phyloP scores from a whole-genome alignment of 2,329 filamentous ascomycete genomes.

The Drechslerella dactyloides region DNA sequence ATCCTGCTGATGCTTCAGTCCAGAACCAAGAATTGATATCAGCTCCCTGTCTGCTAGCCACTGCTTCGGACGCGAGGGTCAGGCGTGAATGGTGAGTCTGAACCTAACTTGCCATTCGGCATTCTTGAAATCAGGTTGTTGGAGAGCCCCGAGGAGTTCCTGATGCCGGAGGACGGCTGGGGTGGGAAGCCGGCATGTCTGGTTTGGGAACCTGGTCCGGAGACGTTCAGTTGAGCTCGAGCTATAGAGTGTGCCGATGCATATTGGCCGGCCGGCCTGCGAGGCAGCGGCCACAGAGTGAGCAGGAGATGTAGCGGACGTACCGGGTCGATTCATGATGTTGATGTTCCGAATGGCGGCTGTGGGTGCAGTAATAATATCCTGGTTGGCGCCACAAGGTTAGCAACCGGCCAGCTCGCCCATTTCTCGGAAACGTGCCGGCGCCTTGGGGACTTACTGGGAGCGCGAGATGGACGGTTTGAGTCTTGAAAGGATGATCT shows the following conservation, averaged over 20 bases:
- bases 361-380: neutral
- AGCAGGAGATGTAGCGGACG: slow-evolving; percentile 1
- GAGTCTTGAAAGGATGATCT: neutral
- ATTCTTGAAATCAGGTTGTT: slow-evolving; percentile 45
- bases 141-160: slow-evolving; percentile 37
- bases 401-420: slow-evolving; percentile 1
- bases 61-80: slow-evolving; percentile 2
- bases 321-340: slow-evolving; percentile 50
- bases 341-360: neutral
- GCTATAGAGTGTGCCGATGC: neutral
- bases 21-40: neutral
- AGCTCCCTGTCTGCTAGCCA: neutral
- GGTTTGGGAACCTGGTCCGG: slow-evolving; percentile 44
- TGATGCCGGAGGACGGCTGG: slow-evolving; percentile 42
- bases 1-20: slow-evolving; percentile 39
- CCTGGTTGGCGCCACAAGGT: slow-evolving; percentile 1
- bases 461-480: neutral
- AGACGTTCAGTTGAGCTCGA: slow-evolving; percentile 20
- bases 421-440: neutral
- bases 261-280: slow-evolving; percentile 6
- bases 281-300: neutral
- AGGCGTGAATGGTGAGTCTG: slow-evolving; percentile 4
- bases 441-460: neutral
- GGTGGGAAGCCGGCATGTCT: slow-evolving; percentile 47
- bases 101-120: slow-evolving; percentile 50